Evolutionary conservation across 306 rosid species (phyloP), one percentile per base, ranked within the genome.

Genomic region (Abrus precatorius): DNA sequence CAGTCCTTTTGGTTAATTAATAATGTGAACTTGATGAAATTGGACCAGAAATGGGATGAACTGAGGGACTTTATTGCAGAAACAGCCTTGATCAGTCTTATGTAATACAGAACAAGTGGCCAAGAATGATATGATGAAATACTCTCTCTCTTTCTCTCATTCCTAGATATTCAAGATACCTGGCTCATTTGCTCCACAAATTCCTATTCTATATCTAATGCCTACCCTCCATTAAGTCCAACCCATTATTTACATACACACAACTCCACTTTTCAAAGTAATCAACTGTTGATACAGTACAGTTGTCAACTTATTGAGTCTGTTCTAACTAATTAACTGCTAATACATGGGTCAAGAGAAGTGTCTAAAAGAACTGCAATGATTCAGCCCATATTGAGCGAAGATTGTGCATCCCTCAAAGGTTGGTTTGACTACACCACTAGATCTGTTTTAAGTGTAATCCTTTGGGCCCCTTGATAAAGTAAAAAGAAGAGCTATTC

Each of bases 1-100:
- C 30, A 40, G 53, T 63, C 11, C 77, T 76, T 38, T 69, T 14
- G 62, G 65, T 77, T 64, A 65, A 12, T 65, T 66, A 50, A 28
- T 40, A 52, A 27, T 29, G 55, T 77, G 43, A 63, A 36, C 1
- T 8, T 4, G 47, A 36, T 11, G 33, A 36, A 33, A 33, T 12
- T 36, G 45, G 27, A 61, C 4, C 68, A 12, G 9, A 61, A 34
- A 6, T 61, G 4, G 67, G 45, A 62, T 12, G 44, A 63, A 63
- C 10, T 63, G 48, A 36, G 47, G 47, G 47, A 34, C n/a, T 34
- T 38, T 36, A 12, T 2, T 36, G 10, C 4, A 12, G 47, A 13
- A 63, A 63, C 27, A 9, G 9, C 44, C 43, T 12, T 61, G 45
- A 63, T n/a, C 29, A 12, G 47, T n/a, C 13, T 63, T 6, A 36